These are phyloP conservation scores for Ophiostoma sp. DNA, from an alignment of 2,329 filamentous ascomycete genomes.

Conservation along the genomic window DNA sequence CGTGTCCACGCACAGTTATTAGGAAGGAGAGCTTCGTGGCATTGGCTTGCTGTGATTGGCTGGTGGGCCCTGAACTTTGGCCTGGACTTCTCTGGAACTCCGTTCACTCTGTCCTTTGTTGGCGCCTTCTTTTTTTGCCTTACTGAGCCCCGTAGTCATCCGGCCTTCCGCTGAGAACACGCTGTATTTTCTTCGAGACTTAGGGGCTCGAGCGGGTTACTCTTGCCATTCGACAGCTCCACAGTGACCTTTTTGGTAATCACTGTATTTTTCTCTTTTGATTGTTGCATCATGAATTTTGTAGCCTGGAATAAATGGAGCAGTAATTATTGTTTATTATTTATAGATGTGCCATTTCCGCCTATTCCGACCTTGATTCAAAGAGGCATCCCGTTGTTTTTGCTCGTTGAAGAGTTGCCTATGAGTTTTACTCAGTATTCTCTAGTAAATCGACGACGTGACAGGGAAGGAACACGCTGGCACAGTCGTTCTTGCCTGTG, in stretches of 20 bases:
- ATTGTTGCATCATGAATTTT: not conserved
- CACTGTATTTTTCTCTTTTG: not conserved
- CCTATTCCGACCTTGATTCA: not conserved
- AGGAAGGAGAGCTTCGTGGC: not conserved
- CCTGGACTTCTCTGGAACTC: not conserved
- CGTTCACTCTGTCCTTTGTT: not conserved
- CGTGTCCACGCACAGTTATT: no score
- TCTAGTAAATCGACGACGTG: no score
- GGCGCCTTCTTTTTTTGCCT: not conserved
- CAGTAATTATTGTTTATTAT: no score
- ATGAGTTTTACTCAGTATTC: no score
- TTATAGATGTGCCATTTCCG: not conserved
- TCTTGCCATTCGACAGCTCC: not conserved
- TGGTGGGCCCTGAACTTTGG: not conserved
- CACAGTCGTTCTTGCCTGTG: not conserved
- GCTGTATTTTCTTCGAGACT: not conserved
- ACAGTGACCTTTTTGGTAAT: not conserved
- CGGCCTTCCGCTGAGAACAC: conserved; percentile 9
- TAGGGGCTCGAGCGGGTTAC: not conserved
- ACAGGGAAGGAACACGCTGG: not conserved
- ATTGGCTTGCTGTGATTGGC: not conserved
- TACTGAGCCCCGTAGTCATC: conserved; percentile 8
- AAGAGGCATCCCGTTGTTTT: not conserved
- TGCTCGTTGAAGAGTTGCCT: not conserved
- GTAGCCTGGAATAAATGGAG: not conserved